Evolutionary conservation across 2,329 filamentous ascomycete genomes (phyloP).

Genomic region (Beauveria sp.): DNA sequence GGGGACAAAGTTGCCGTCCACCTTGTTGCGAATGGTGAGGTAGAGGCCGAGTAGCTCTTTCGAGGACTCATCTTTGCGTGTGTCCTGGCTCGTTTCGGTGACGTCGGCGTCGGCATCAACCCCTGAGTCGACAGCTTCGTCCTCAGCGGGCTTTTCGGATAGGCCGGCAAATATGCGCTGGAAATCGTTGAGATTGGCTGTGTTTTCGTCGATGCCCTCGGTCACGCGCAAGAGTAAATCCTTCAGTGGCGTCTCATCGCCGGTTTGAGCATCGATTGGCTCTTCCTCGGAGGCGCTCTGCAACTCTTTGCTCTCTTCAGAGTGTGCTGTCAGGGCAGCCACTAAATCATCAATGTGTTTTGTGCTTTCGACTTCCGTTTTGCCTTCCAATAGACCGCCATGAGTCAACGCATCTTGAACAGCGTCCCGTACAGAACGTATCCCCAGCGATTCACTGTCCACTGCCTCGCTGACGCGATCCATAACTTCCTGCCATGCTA

Average conservation of each 20-base stretch:
- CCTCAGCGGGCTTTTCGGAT: slow-evolving; percentile 27
- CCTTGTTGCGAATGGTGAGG: slow-evolving; percentile 62
- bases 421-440: slow-evolving; percentile 44
- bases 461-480: slow-evolving; percentile 48
- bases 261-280: slow-evolving; percentile 7
- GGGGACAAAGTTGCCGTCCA: slow-evolving; percentile 56
- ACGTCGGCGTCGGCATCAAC: slow-evolving; percentile 1
- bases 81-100: not conserved
- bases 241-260: slow-evolving; percentile 26
- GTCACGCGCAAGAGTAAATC: slow-evolving; percentile 47
- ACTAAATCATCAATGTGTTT: slow-evolving; percentile 44
- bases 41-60: slow-evolving; percentile 57
- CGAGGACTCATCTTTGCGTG: not conserved
- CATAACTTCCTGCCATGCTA: slow-evolving; percentile 48
- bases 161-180: slow-evolving; percentile 44
- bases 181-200: slow-evolving; percentile 38
- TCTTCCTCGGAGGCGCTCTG: slow-evolving; percentile 15
- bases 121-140: not conserved
- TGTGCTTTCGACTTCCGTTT: slow-evolving; percentile 37
- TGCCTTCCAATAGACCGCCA: slow-evolving; percentile 42
- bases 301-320: slow-evolving; percentile 20
- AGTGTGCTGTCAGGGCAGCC: slow-evolving; percentile 35
- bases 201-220: slow-evolving; percentile 34
- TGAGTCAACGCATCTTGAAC: slow-evolving; percentile 48
- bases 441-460: slow-evolving; percentile 48